Conservation (phyloP, 176 grass and related monocot species). For the Eragrostis curvula region DNA sequence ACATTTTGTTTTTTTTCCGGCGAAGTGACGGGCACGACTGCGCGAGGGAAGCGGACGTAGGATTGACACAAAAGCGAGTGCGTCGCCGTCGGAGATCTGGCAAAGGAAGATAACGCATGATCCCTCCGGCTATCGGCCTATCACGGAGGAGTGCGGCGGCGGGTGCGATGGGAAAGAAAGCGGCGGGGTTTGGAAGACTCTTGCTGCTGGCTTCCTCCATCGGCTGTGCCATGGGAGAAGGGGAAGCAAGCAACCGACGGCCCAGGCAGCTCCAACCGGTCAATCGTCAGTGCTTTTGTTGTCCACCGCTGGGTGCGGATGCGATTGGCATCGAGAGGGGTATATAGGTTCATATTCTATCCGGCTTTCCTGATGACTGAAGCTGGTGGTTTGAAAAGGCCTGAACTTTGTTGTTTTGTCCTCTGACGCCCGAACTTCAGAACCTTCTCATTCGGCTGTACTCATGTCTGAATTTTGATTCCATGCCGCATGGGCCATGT, state of each 20-base stretch:
- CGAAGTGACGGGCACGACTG: constrained; percentile 29
- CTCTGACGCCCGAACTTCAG: not conserved
- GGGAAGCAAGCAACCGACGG: not conserved
- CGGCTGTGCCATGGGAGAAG: not conserved
- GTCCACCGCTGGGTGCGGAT: not conserved
- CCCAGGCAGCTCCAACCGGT: not conserved
- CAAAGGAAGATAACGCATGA: constrained; percentile 14
- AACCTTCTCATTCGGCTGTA: not conserved
- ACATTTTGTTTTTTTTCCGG: not conserved
- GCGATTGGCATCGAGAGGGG: not conserved
- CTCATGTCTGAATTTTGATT: not conserved
- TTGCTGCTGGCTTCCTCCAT: not conserved
- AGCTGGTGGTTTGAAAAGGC: not conserved
- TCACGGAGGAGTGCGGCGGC: not conserved
- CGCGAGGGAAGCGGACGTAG: not conserved
- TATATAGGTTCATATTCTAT: not conserved
- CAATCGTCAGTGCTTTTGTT: constrained; percentile 12
- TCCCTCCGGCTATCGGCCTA: not conserved
- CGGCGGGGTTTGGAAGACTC: not conserved
- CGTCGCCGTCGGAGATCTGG: constrained; percentile 42
- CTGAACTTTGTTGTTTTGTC: not conserved
- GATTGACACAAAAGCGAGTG: constrained; percentile 33
- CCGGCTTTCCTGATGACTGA: not conserved
- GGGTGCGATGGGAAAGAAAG: not conserved
- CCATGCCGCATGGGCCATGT: not conserved